phyloP scores from a whole-genome alignment of 2,329 filamentous ascomycete species.

The Fusarium incarnatum region DNA sequence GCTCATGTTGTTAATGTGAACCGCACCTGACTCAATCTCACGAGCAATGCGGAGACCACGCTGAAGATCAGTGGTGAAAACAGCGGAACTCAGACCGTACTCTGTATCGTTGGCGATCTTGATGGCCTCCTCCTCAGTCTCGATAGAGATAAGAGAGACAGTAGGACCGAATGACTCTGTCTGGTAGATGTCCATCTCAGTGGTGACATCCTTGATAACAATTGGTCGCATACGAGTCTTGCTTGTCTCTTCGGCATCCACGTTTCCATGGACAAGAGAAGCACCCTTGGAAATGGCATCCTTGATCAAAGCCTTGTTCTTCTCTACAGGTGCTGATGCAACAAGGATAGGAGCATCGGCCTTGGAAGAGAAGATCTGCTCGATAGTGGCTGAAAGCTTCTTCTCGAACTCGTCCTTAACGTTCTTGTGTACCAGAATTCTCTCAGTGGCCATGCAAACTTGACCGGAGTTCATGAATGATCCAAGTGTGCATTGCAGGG shows the following conservation, averaged over 20 bases:
- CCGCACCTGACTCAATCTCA: constrained; percentile 73
- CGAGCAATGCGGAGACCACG: constrained; percentile 69
- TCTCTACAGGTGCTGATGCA: constrained; percentile 71
- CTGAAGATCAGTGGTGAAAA: constrained; percentile 78
- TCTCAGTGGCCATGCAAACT: constrained; percentile 88
- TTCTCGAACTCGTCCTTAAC: constrained; percentile 60
- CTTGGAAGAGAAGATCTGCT: constrained; percentile 63
- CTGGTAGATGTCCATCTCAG: constrained; percentile 77
- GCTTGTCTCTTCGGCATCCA: constrained; percentile 48
- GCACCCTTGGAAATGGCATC: constrained; percentile 78
- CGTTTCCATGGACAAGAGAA: constrained; percentile 57
- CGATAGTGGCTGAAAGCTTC: constrained; percentile 55
- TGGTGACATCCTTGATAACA: constrained; percentile 72
- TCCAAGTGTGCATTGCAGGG: constrained; percentile 74
- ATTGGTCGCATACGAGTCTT: constrained; percentile 68
- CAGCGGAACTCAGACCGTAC: constrained; percentile 77
- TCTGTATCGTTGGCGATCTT: constrained; percentile 83
- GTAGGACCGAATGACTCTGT: constrained; percentile 83
- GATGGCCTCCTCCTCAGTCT: constrained; percentile 78
- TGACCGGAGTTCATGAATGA: constrained; percentile 81
- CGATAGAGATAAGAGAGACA: constrained; percentile 73
- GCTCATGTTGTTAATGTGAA: constrained; percentile 75
- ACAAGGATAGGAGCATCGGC: constrained; percentile 77
- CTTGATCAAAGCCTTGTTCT: constrained; percentile 73
- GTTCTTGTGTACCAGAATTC: constrained; percentile 69